Evolutionary conservation across 371 early-diverging fungal species (phyloP), one percentile per base, ranked within the genome.

Genomic region (Zychaea mexicana): DNA sequence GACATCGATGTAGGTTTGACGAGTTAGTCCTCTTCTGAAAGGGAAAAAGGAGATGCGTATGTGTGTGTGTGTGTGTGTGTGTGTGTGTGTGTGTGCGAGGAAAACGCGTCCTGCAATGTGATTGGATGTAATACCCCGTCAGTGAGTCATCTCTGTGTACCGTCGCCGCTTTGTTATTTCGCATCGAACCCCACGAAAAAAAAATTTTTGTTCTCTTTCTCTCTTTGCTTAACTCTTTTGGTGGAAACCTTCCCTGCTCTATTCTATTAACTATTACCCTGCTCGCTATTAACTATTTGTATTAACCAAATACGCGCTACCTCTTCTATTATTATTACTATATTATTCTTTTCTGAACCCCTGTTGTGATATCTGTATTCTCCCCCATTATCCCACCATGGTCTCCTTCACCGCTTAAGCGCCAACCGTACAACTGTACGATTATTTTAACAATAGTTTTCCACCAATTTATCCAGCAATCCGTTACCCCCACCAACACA

Each of bases 391-490:
- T 42, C 38, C 61, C 55, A 66, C 32, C 57, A 66, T 66, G 66
- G 66, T 52, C 52, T 60, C 57, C 62, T 62, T 64, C 64, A 64
- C 67, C 58, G 67, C 67, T 62, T 67, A 67, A 67, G 52, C 60
- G 36, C 55, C 13, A 12, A 28, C 54, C 67, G 67, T 67, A 67
- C 67, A 59, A 47, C 27, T 57, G 49, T 32, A 52, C 52, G 59
- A 60, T 52, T 54, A 36, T 32, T 33, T 31, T 55, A 66, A 47
- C n/a, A n/a, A n/a, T n/a, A n/a, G n/a, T n/a, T n/a, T 58, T 32
- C 39, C 38, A 62, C 52, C 46, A 19, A 57, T 17, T 39, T 56
- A 38, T 42, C 33, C 55, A 19, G 30, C 57, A 33, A 32, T 57
- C 57, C 57, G 46, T 57, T n/a, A n/a, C n/a, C n/a, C n/a, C 13